Base-by-base conservation (phyloP, 1,284 basidiomycete species). In the Microbotryomycetes sp. region DNA sequence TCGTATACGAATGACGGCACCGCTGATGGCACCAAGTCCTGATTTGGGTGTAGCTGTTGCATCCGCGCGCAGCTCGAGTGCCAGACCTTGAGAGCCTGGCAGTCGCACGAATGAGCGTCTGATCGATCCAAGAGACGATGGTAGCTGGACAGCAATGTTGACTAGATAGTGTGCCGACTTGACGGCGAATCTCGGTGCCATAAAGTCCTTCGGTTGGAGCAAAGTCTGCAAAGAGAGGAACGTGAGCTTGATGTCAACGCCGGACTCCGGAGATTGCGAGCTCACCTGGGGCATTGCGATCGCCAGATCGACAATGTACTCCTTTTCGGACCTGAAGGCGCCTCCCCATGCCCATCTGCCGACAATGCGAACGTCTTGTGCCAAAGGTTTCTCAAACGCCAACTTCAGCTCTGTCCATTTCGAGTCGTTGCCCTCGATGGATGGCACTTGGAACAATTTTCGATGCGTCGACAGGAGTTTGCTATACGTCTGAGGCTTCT, bases 121-220 rank as follows among this genome's bases (percentile, higher is more conserved):
- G 26, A 66, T 31, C 9, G 64, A 64, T 2, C 63, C 60, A 30
- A 65, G 64, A 2, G 53, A 58, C 29, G 25, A 49, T 47, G 58
- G 70, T 49, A 97, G 75, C 1, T 83, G 82, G 9, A 83, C 80
- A 3, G 88, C 89, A 55, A 98, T 79, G 3, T 83, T 83, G 7
- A 92, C 87, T 15, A 97, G 82, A 77, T 92, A 99, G 74, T 88
- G 93, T 0, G 89, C 87, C 49, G 89, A 81, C 76, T 98, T 98
- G 75, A 94, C 87, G 74, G 94, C 93, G 76, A 89, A 93, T 22
- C 96, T 84, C 36, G 85, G 84, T 73, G 93, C 88, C 59, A 92
- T 79, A 68, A 92, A 89, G 74, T 98, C 94, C 75, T 97, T 98
- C 70, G 93, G 89, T 77, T 96, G 91, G 72, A 98, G 92, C 28